Evolutionary conservation across 2,329 filamentous ascomycete species (phyloP), one percentile per base, ranked within the genome.

Genomic region (Endothia cerciana): DNA sequence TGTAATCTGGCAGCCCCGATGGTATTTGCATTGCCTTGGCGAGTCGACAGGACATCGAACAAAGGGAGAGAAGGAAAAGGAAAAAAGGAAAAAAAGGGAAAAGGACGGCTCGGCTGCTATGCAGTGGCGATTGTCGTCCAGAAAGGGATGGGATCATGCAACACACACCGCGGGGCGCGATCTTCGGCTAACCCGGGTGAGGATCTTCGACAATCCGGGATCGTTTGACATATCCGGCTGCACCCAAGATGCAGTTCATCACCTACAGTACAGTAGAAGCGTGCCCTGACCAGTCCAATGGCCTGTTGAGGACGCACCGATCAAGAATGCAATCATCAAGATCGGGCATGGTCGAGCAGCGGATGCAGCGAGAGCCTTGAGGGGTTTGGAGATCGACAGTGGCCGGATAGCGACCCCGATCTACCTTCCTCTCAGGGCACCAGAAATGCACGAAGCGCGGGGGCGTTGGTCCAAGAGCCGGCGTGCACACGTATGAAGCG

Each of bases 351-450:
- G 43, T 11, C 43, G 13, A 10, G 40, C 22, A 53, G 19, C 19
- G 38, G n/a, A 22, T 38, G 56, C 19, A n/a, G n/a, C 56, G 53
- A 47, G 4, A 30, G 33, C 30, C 13, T 6, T 33, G 19, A 19
- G 13, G 38, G 36, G 33, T 30, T 36, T 51, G 41, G 53, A 13
- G 53, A 58, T 62, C 43, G 25, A 61, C 55, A 28, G 22, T n/a
- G 25, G 49, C 25, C 53, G 58, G 51, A 17, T 28, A 22, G 49
- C 28, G 59, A 60, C 6, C 41, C 49, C 59, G 36, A 57, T 25
- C 15, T 33, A 41, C 60, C 55, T 47, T 60, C 60, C 41, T 60
- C 43, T 47, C 60, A 33, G n/a, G 47, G 60, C 19, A 45, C 19
- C 30, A 30, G 40, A 17, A 33, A 36, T 47, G 36, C 22, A 38